Evolutionary conservation across 1,284 basidiomycete species (phyloP).

Genomic region (Phenoliferia sp.): DNA sequence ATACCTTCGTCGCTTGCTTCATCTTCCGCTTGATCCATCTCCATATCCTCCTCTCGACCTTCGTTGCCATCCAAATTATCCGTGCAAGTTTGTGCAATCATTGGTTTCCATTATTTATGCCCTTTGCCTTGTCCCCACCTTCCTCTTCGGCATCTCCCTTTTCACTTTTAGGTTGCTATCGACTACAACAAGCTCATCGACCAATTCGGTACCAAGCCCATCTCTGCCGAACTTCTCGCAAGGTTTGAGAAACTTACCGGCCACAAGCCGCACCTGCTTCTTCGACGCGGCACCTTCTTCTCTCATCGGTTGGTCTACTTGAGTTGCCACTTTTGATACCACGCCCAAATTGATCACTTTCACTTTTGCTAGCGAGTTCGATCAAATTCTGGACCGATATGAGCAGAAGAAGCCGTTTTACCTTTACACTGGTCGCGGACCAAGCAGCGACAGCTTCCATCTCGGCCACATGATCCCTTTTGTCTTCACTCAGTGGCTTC

Average conservation of each 20-base stretch:
- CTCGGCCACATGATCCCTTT: slow-evolving; percentile 97
- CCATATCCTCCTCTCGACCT: not conserved
- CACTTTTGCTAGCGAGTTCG: slow-evolving; percentile 71
- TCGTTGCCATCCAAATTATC: not conserved
- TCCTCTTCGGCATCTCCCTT: not conserved
- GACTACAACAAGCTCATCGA: slow-evolving; percentile 95
- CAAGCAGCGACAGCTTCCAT: slow-evolving; percentile 96
- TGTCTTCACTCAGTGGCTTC: slow-evolving; percentile 88
- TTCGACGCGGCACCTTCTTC: slow-evolving; percentile 93
- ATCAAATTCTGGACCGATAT: slow-evolving; percentile 88
- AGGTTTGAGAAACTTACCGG: slow-evolving; percentile 92
- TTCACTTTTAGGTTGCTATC: slow-evolving; percentile 45
- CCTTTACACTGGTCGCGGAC: slow-evolving; percentile 95
- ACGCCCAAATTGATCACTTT: not conserved
- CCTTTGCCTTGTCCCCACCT: not conserved
- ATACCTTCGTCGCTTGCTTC: not conserved
- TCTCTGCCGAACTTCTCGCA: slow-evolving; percentile 72
- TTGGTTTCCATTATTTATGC: not conserved
- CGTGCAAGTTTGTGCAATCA: not conserved
- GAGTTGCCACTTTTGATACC: not conserved
- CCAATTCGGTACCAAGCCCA: slow-evolving; percentile 85
- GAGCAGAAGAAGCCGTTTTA: slow-evolving; percentile 98
- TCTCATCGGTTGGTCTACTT: slow-evolving; percentile 71
- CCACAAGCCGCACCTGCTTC: slow-evolving; percentile 79
- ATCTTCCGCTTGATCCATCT: not conserved